Percentiles rank a stretch among this genome's conserved stretches.
Conservation (phyloP, 495 filamentous ascomycete species). For the Haplographium delicatum region DNA sequence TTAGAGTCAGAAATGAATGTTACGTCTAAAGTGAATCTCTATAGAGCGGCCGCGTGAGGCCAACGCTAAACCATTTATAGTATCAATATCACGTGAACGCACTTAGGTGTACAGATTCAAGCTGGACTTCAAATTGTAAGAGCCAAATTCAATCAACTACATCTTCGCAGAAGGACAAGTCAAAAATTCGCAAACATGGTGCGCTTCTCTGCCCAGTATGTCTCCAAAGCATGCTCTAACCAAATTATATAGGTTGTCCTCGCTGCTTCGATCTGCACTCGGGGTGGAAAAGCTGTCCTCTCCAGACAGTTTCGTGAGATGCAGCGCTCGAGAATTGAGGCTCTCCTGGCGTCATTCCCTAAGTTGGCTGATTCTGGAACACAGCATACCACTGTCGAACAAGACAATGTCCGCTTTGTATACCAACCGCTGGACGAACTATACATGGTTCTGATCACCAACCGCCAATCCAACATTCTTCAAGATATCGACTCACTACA, state of each 20-base stretch:
- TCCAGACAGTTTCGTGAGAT: conserved; percentile 97
- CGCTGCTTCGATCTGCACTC: conserved; percentile 97
- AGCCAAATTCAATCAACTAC: conserved; percentile 9
- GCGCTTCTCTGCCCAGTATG: not conserved
- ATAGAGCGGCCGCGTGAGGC: too few relatives aligned
- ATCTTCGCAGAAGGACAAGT: conserved; percentile 13
- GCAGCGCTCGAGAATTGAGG: conserved; percentile 91
- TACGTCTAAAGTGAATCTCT: too few relatives aligned
- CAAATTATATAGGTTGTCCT: conserved; percentile 73
- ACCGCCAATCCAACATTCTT: conserved; percentile 97
- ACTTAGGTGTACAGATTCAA: not conserved
- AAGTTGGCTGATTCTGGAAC: conserved; percentile 92
- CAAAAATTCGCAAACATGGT: conserved; percentile 27
- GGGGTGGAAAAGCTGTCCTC: conserved; percentile 93
- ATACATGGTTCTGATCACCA: conserved; percentile 99
- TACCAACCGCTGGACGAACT: conserved; percentile 98
- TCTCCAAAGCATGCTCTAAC: conserved; percentile 9
- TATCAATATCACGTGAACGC: not conserved
- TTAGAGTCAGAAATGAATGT: too few relatives aligned
- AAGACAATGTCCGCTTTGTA: conserved; percentile 98
- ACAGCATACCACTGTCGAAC: conserved; percentile 96
- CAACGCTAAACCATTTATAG: too few relatives aligned
- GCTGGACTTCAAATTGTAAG: not conserved
- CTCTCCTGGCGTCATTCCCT: conserved; percentile 90
- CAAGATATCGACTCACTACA: conserved; percentile 98